phyloP scores from a whole-genome alignment of 1,139 yeast genomes.

The Dujonia santamariae region DNA sequence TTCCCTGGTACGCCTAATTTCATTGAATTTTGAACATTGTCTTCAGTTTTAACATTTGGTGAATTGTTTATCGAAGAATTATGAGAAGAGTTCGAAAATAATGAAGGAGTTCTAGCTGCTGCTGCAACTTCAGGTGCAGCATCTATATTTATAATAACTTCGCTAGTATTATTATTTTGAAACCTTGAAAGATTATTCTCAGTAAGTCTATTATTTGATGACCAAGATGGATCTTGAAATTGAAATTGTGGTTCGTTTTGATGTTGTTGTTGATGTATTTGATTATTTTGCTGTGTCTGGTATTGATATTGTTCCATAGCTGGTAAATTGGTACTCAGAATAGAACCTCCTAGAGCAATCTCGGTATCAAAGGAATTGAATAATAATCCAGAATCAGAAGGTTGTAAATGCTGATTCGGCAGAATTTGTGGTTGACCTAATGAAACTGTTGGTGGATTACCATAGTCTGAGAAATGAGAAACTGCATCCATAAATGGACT shows the following conservation, averaged over 20 bases:
- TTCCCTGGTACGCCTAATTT: neutral
- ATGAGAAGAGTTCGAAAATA: constrained; percentile 41
- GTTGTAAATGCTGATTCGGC: no score
- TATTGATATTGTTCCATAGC: constrained; percentile 6
- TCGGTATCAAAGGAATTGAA: constrained; percentile 26
- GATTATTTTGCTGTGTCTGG: neutral
- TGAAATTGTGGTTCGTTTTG: neutral
- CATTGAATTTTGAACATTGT: neutral
- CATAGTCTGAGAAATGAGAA: constrained; percentile 26
- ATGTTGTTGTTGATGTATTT: neutral
- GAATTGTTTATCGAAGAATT: constrained; percentile 27
- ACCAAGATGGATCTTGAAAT: neutral
- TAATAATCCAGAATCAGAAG: constrained; percentile 12
- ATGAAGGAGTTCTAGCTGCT: constrained; percentile 39
- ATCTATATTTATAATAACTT: constrained; percentile 28
- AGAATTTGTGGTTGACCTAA: no score
- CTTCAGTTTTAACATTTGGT: constrained; percentile 10
- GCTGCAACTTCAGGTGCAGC: constrained; percentile 35
- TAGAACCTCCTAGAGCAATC: constrained; percentile 40
- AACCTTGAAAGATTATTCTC: constrained; percentile 7
- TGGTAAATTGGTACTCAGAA: constrained; percentile 35
- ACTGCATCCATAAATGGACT: constrained; percentile 41
- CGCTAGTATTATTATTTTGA: constrained; percentile 7
- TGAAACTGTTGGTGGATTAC: constrained; percentile 10
- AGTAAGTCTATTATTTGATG: constrained; percentile 11